Base-by-base conservation (phyloP, 495 filamentous ascomycete species). In the Penicillium samsonianum region DNA sequence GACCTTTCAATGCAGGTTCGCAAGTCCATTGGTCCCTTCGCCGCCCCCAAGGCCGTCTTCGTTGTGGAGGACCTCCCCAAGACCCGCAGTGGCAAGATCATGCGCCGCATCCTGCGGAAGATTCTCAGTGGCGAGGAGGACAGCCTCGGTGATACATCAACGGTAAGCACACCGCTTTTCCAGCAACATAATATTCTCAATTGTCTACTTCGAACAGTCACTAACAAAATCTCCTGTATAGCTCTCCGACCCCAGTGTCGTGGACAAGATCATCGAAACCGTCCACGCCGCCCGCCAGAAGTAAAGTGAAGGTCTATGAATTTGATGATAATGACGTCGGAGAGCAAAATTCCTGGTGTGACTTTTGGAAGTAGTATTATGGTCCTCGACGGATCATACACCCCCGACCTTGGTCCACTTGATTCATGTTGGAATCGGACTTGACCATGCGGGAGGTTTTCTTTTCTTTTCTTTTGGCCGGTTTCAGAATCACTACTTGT, bases 11-110 rank as follows among this genome's bases (percentile, higher is more conserved):
- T 93, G 71, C 95, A 98, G 72, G 95, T 98, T 41, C 89, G 94
- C 65, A 96, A 94, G 80, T 92, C 88, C 43, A 98, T 98, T 67
- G 94, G 94, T 35, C 95, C 94, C 10, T 98, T 98, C 66, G 94
- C 94, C 5, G 91, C 95, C 26, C 95, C 95, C 59, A 98, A 98
- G 79, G 90, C 88, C 11, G 85, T 98, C 50, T 95, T 85, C 69
- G 82, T 94, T 33, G 87, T 98, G 22, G 86, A 91, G 4, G 93
- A 98, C 70, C 82, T 99, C 26, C 94, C 94, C 59, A 98, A 99
- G 84, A 98, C 94, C 41, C 80, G 94, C 58, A 92, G 88, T 63
- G 94, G 94, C 54, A 99, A 99, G 87, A 99, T 98, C 66, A 98
- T 99, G 94, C 83, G 94, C 53, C 86, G 94, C 53, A 97, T 99